A percentile compares a stretch with the other conserved stretches of the same genome.
phyloP scores from a whole-genome alignment of 108 stramenopile species.

The Schizochytrium sp. region DNA sequence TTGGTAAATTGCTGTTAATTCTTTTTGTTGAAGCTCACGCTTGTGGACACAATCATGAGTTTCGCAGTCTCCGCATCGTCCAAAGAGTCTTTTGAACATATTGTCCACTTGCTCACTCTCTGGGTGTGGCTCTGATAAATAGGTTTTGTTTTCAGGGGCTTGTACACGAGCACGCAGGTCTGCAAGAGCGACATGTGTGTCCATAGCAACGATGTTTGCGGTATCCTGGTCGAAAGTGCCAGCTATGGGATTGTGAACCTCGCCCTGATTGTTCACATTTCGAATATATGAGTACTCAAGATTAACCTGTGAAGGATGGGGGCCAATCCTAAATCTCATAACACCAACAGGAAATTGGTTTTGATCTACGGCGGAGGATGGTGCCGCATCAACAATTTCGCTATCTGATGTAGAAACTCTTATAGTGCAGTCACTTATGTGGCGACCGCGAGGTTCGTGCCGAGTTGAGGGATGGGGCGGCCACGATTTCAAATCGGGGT shows the following conservation, averaged over 20 bases:
- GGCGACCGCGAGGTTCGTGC: too few species aligned
- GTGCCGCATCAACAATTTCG: too few species aligned
- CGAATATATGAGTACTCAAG: too few species aligned
- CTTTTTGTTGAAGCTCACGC: neutral
- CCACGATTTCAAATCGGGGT: neutral
- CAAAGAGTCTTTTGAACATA: neutral
- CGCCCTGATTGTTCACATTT: too few species aligned
- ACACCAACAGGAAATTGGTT: neutral
- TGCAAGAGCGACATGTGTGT: neutral
- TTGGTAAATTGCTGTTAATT: neutral
- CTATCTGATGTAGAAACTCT: too few species aligned
- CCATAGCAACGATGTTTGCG: neutral
- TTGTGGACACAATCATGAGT: slow-evolving; percentile 3
- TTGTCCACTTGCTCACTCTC: neutral
- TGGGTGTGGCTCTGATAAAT: neutral
- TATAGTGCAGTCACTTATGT: too few species aligned
- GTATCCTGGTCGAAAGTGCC: neutral
- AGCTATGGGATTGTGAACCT: neutral
- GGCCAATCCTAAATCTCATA: neutral
- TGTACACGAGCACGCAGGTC: neutral
- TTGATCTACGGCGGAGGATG: neutral
- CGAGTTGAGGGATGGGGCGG: too few species aligned
- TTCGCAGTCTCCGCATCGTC: neutral
- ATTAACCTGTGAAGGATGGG: neutral
- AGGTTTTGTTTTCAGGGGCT: neutral